phyloP scores from a whole-genome alignment of 2,329 filamentous ascomycete genomes.

The Pseudogymnoascus sp. region DNA sequence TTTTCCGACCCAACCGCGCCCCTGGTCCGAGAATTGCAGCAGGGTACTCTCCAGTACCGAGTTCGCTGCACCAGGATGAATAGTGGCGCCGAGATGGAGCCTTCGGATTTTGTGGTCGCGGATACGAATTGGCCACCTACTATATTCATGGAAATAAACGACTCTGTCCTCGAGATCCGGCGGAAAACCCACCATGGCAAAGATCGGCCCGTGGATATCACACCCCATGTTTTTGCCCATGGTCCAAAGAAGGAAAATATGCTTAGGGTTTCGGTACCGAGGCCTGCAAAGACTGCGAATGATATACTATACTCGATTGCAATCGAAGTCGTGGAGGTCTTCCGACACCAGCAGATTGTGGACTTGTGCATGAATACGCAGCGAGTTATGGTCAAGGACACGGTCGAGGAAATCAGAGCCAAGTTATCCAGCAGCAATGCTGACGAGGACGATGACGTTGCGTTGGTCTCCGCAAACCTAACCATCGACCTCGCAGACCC shows the following conservation, averaged over 20 bases:
- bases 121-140: constrained; percentile 65
- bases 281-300: constrained; percentile 28
- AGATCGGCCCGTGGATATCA: constrained; percentile 71
- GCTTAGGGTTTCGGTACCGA: constrained; percentile 44
- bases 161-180: constrained; percentile 46
- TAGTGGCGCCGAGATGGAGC: constrained; percentile 23
- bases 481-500: constrained; percentile 60
- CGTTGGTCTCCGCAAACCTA: constrained; percentile 50
- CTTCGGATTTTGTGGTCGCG: constrained; percentile 51
- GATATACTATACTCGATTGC: constrained; percentile 52
- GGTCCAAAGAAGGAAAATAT: constrained; percentile 40
- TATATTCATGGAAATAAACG: constrained; percentile 64
- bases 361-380: constrained; percentile 31
- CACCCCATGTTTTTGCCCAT: constrained; percentile 34
- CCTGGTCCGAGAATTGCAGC: constrained; percentile 31
- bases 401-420: constrained; percentile 49
- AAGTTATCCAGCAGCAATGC: constrained; percentile 36
- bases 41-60: constrained; percentile 57
- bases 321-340: constrained; percentile 61
- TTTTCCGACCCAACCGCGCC: constrained; percentile 12
- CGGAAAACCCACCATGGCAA: constrained; percentile 67
- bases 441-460: constrained; percentile 55
- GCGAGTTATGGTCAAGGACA: constrained; percentile 40
- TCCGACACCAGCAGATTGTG: constrained; percentile 38
- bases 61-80: constrained; percentile 54